Evolutionary conservation across 345 rosid genomes (phyloP).

Genomic region (Cardiospermum halicacabum): DNA sequence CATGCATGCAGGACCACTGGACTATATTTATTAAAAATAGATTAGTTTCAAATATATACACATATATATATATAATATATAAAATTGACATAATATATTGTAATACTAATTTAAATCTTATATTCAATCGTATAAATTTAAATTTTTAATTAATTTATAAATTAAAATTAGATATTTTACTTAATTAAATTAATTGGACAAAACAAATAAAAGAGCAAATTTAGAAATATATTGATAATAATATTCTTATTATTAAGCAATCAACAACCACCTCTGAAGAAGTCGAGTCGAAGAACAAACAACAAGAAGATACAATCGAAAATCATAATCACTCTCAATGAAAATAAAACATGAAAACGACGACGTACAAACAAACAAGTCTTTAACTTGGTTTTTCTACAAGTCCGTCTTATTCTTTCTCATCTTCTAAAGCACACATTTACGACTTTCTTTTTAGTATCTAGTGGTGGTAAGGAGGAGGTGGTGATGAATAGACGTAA

Average conservation of each 20-base stretch:
- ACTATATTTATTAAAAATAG: background rate
- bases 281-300: too few species aligned
- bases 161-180: too few species aligned
- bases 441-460: too few species aligned
- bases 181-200: too few species aligned
- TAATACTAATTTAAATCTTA: too few species aligned
- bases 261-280: background rate
- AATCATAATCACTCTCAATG: too few species aligned
- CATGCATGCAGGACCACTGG: background rate
- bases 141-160: too few species aligned
- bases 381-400: background rate
- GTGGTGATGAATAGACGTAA: constrained; percentile 32
- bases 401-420: background rate
- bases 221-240: background rate
- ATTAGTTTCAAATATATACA: too few species aligned
- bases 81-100: background rate
- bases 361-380: too few species aligned
- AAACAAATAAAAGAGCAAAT: background rate
- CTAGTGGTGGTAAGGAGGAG: constrained; percentile 62
- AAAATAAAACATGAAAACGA: background rate
- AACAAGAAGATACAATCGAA: too few species aligned
- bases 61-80: background rate
- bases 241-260: background rate
- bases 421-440: background rate
- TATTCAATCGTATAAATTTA: too few species aligned